Percentiles rank a stretch among this genome's conserved stretches.
phyloP scores from a whole-genome alignment of 495 filamentous ascomycete species.

The Penicillium samsonianum region DNA sequence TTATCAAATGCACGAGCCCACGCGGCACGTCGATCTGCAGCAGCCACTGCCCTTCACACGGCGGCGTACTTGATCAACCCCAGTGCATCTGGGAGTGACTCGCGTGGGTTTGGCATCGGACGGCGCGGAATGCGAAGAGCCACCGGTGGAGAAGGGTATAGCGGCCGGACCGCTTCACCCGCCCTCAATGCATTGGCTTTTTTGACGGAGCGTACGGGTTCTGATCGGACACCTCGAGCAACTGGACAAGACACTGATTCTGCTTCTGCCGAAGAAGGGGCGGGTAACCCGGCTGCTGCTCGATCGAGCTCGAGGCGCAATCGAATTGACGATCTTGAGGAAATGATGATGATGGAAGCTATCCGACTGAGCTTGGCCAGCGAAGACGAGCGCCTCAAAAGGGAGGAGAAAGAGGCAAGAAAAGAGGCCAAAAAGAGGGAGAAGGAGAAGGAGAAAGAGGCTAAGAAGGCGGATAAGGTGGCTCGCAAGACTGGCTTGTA shows the following conservation, averaged over 20 bases:
- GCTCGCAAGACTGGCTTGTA: conserved; percentile 57
- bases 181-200: conserved; percentile 53
- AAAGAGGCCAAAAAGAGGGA: conserved; percentile 83
- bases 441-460: conserved; percentile 80
- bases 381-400: conserved; percentile 84
- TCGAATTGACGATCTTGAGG: conserved; percentile 85
- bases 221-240: conserved; percentile 30
- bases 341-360: conserved; percentile 98
- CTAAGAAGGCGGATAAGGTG: conserved; percentile 72
- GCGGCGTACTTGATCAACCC: conserved; percentile 90
- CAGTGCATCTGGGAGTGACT: conserved; percentile 49
- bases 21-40: conserved; percentile 81
- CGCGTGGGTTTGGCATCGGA: conserved; percentile 48
- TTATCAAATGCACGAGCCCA: conserved; percentile 81
- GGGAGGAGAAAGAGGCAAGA: conserved; percentile 74
- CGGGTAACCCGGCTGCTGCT: conserved; percentile 47
- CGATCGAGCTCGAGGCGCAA: conserved; percentile 62
- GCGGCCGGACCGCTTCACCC: conserved; percentile 44
- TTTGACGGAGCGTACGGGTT: conserved; percentile 44
- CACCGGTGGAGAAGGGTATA: conserved; percentile 35
- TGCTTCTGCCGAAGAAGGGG: conserved; percentile 43
- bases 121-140: conserved; percentile 49
- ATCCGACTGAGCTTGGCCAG: conserved; percentile 84
- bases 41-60: conserved; percentile 91
- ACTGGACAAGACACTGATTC: conserved; percentile 38